These are phyloP conservation scores for Coemansia sp. DNA, from an alignment of 192 early-diverging fungal genomes.

Conservation along the genomic window DNA sequence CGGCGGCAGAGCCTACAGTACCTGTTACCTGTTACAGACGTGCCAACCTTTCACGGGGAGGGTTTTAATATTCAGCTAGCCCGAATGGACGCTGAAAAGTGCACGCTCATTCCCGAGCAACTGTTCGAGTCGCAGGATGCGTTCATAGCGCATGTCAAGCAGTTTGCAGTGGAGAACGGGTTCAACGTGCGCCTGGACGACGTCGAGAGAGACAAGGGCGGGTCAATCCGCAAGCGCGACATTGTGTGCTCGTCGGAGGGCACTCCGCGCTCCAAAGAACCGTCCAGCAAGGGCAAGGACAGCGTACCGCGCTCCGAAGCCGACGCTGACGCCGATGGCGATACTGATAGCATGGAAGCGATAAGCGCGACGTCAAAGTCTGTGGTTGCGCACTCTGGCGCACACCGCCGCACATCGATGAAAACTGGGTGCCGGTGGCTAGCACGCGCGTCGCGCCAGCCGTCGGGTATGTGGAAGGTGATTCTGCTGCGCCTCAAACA, in stretches of 20 bases:
- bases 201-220: conserved; percentile 56
- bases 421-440: conserved; percentile 56
- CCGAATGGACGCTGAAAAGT: conserved; percentile 42
- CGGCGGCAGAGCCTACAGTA: neutral
- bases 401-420: conserved; percentile 56
- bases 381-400: conserved; percentile 40
- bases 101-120: conserved; percentile 55
- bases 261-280: conserved; percentile 49
- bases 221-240: conserved; percentile 54
- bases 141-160: conserved; percentile 53
- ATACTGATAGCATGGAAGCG: neutral
- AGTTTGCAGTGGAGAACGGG: conserved; percentile 48
- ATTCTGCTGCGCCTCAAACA: conserved; percentile 55
- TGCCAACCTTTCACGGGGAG: neutral
- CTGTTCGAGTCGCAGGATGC: conserved; percentile 52
- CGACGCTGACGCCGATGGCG: conserved; percentile 17
- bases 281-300: conserved; percentile 35
- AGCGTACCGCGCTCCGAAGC: conserved; percentile 26
- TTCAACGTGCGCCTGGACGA: conserved; percentile 57
- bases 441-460: conserved; percentile 52
- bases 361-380: conserved; percentile 3
- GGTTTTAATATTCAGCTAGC: neutral
- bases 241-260: conserved; percentile 56
- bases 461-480: conserved; percentile 55
- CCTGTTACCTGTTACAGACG: neutral